Evolutionary conservation across 179 eudicot species (phyloP), one percentile per base, ranked within the genome.

Genomic region (Spergularia azorica): DNA sequence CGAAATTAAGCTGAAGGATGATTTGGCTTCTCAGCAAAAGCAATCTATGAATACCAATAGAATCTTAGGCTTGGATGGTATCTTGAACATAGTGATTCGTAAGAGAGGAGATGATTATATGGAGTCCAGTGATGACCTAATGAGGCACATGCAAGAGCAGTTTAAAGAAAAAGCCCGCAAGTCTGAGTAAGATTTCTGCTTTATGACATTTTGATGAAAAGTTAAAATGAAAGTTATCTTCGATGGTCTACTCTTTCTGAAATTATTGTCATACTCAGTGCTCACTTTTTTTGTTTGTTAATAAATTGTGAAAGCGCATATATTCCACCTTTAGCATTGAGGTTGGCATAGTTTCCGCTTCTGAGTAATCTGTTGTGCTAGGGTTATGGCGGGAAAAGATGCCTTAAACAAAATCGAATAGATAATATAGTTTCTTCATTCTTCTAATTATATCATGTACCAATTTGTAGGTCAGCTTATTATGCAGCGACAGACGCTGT

Each of bases 141-240:
- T 95, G 83, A 89, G 90, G 80, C 94, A 91, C 84, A 95, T 95
- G 99, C 98, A 95, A 82, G 92, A 93, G 76, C 99, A 95, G 80
- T 95, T 95, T 72, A 90, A 95, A 82, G 98, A 93, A 86, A 94
- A 94, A 84, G 99, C 99, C 83, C 95, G 99, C 77, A 95, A 94
- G 83, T 87, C 98, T 64, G 99, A 95, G 99, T 95, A 90, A 91
- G 99, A 80, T 70, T 73, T 66, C 58, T 78, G 26, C 36, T 58
- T 74, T 62, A 9, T 61, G 16, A 38, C 8, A 26, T 26, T 26
- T 26, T 26, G 32, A 26, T 26, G 32, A 26, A 26, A 26, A 26
- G n/a, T n/a, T n/a, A n/a, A n/a, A n/a, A n/a, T n/a, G n/a, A n/a
- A n/a, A n/a, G 52, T 73, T 14, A 65, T 64, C 55, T 38, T 38